These are phyloP conservation scores for Picea sitchensis DNA, from an alignment of 75 land plant species.

Conservation along the genomic window DNA sequence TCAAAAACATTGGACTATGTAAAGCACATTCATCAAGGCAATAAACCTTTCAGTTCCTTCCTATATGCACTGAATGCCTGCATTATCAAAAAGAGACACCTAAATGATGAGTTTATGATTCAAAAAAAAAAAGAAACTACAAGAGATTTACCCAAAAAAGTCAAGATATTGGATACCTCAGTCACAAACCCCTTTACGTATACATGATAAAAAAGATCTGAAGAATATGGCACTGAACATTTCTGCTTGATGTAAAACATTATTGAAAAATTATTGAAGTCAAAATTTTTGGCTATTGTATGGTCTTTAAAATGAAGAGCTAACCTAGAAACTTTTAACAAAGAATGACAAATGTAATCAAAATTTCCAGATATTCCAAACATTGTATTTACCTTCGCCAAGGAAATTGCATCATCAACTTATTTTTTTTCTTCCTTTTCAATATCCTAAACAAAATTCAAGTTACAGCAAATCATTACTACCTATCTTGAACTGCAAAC, in stretches of 20 bases:
- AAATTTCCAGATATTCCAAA: neutral
- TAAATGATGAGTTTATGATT: no score
- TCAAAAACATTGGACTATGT: no score
- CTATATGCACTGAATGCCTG: slow-evolving; percentile 59
- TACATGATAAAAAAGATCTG: slow-evolving; percentile 74
- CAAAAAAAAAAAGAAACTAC: no score
- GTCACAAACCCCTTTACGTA: slow-evolving; percentile 70
- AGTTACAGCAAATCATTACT: slow-evolving; percentile 9
- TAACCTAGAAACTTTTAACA: no score
- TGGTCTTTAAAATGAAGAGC: no score
- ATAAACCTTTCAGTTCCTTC: no score
- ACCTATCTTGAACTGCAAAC: neutral
- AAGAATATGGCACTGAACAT: slow-evolving; percentile 80
- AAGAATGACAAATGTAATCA: neutral
- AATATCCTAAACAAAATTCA: slow-evolving; percentile 34
- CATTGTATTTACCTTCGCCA: slow-evolving; percentile 69
- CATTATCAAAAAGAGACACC: neutral
- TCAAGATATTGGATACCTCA: slow-evolving; percentile 43
- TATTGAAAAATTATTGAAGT: no score
- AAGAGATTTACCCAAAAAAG: no score
- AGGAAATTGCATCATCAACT: slow-evolving; percentile 90
- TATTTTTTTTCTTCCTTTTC: slow-evolving; percentile 90
- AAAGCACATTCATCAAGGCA: no score
- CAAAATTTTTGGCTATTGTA: no score
- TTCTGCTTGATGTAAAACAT: slow-evolving; percentile 50